These are phyloP conservation scores for Curvularia sp. DNA, from an alignment of 2,329 filamentous ascomycete genomes.

Conservation along the genomic window DNA sequence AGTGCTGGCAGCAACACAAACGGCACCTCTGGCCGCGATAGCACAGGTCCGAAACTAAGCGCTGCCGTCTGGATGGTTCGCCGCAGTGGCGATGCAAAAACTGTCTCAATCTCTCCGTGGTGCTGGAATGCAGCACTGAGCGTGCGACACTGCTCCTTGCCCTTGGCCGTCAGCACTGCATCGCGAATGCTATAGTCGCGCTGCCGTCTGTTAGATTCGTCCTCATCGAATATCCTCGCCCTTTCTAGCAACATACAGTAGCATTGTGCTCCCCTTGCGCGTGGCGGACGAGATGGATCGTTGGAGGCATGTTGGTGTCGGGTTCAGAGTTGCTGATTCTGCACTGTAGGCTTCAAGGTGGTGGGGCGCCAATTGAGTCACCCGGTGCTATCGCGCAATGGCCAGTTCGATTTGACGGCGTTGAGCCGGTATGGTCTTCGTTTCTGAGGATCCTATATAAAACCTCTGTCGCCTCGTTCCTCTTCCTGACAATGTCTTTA, in stretches of 20 bases:
- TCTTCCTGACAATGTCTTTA: not conserved
- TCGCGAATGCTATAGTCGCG: slow-evolving; percentile 78
- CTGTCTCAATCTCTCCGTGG: slow-evolving; percentile 65
- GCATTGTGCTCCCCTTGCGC: slow-evolving; percentile 79
- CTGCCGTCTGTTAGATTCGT: slow-evolving; percentile 40
- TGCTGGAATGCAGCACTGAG: slow-evolving; percentile 70
- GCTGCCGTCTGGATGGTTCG: slow-evolving; percentile 82
- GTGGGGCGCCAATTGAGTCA: slow-evolving; percentile 20
- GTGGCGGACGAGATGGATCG: slow-evolving; percentile 68
- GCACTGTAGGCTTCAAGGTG: slow-evolving; percentile 4
- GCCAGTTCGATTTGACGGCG: not conserved
- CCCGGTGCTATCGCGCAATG: slow-evolving; percentile 6
- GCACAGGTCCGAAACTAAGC: slow-evolving; percentile 67
- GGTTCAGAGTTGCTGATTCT: slow-evolving; percentile 13
- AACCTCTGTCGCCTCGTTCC: not conserved
- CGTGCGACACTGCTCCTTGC: slow-evolving; percentile 73
- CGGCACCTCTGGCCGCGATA: slow-evolving; percentile 48
- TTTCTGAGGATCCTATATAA: not conserved
- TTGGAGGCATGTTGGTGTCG: slow-evolving; percentile 34
- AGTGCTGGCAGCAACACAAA: slow-evolving; percentile 73
- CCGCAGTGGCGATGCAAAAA: slow-evolving; percentile 80
- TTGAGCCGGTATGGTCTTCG: not conserved
- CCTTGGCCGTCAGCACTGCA: slow-evolving; percentile 77
- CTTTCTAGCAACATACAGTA: slow-evolving; percentile 26
- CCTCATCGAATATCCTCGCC: not conserved